Base-by-base conservation (phyloP, 75 land plant species). In the Isoetes taiwanensis region DNA sequence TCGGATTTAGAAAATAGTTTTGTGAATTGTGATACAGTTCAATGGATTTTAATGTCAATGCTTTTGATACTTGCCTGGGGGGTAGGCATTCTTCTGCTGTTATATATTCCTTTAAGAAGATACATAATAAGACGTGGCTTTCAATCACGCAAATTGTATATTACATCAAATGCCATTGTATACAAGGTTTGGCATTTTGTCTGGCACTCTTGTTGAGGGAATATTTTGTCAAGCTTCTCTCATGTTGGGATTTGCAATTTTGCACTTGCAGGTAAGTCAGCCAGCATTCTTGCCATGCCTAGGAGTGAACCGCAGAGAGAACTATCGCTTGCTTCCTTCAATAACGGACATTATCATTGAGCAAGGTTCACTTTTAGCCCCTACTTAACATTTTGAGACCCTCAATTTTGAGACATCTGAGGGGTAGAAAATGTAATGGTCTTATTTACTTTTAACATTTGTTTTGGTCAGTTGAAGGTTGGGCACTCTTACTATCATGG, bases 21-120 rank as follows among this genome's bases (percentile, higher is more conserved):
- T 48, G 40, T 85, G 33, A 67, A 68, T 32, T 85, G 76, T 65
- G 90, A 85, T 20, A 78, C 85, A 0, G 61, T 76, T 2, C 83
- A 81, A 37, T 85, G 90, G 90, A 16, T 78, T 27, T 42, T 73
- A 1, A 81, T 85, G 37, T 78, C 90, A 5, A 41, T 81, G 40
- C 32, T 81, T 68, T 71, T 85, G 30, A 72, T 78, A 55, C 61
- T 81, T 41, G 90, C 84, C 30, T 85, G 84, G 81, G 90, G 90
- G 39, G 41, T 81, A 55, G 90, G 90, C 10, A 16, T 76, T 16
- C 10, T 85, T 20, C 66, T 85, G 79, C 63, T 85, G 28, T 65
- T 85, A 1, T 85, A 78, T 64, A 60, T 82, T 14, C 90, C 90
- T 2, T 31, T 64, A 14, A 72, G 65, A 63, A 78, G 90, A 71